phyloP scores from a whole-genome alignment of 768 basidiomycete species.

The Hericium alpestre region DNA sequence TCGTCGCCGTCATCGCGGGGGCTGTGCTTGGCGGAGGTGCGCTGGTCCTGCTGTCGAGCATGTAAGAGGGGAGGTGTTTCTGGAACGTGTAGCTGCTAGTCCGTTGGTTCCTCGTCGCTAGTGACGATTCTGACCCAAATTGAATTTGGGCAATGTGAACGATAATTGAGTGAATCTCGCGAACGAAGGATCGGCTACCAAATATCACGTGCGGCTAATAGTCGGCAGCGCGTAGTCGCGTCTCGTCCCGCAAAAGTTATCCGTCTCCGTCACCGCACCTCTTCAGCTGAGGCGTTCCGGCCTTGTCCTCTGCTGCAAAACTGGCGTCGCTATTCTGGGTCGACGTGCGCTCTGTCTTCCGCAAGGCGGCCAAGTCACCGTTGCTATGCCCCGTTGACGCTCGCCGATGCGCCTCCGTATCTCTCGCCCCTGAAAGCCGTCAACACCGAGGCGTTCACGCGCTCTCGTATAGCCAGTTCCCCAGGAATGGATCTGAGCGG shows the following conservation, averaged over 20 bases:
- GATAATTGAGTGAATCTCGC: too few relatives aligned
- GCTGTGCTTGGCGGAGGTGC: slow-evolving; percentile 38
- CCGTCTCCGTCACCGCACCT: not conserved
- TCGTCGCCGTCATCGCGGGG: slow-evolving; percentile 33
- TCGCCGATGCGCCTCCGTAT: not conserved
- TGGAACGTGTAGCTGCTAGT: too few relatives aligned
- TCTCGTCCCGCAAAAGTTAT: too few relatives aligned
- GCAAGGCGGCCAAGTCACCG: not conserved
- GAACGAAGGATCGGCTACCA: too few relatives aligned
- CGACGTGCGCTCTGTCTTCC: not conserved
- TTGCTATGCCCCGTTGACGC: not conserved
- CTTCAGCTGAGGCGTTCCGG: not conserved
- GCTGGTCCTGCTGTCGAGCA: slow-evolving; percentile 42
- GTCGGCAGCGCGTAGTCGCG: too few relatives aligned
- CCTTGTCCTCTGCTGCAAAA: not conserved
- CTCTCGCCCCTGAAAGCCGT: not conserved
- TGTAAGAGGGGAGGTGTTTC: slow-evolving; percentile 22
- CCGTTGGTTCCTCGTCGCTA: too few relatives aligned
- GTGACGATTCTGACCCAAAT: too few relatives aligned
- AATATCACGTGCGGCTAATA: too few relatives aligned
- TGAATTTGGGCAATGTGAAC: too few relatives aligned
- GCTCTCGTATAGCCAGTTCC: not conserved
- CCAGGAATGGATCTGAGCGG: too few relatives aligned
- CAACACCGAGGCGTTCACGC: not conserved
- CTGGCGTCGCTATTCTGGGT: not conserved